phyloP scores from a whole-genome alignment of 768 basidiomycete genomes.

The Saitozyma podzolica region DNA sequence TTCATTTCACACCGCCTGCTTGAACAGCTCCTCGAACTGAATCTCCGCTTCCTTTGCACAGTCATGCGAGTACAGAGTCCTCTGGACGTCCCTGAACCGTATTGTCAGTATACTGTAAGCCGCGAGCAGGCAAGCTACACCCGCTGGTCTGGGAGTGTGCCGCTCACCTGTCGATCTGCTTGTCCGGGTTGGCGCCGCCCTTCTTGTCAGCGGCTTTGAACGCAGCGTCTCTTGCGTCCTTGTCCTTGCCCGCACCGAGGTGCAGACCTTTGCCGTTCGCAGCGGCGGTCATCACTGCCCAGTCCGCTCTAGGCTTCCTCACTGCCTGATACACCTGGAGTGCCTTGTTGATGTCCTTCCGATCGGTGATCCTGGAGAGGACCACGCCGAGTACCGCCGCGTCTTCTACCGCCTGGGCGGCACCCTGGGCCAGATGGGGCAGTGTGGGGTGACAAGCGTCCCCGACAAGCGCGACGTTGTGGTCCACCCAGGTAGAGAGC shows the following conservation, averaged over 20 bases:
- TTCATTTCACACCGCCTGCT: neutral
- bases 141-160: no score
- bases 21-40: constrained; percentile 19
- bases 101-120: neutral
- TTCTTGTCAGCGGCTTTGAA: constrained; percentile 21
- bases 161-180: constrained; percentile 6
- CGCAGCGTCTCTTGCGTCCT: constrained; percentile 30
- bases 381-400: constrained; percentile 49
- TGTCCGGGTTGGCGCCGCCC: constrained; percentile 14
- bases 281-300: constrained; percentile 33
- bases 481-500: constrained; percentile 54
- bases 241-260: constrained; percentile 11
- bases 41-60: constrained; percentile 17
- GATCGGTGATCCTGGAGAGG: constrained; percentile 25
- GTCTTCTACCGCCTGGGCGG: constrained; percentile 57
- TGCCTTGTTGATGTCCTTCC: constrained; percentile 39
- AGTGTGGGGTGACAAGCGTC: constrained; percentile 55
- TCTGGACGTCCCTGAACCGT: constrained; percentile 8
- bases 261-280: constrained; percentile 40
- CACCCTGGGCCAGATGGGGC: constrained; percentile 53
- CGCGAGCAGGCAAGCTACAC: neutral
- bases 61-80: constrained; percentile 18
- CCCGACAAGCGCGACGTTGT: constrained; percentile 51
- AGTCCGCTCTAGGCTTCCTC: constrained; percentile 43
- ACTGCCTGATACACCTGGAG: constrained; percentile 34